phyloP scores from a whole-genome alignment of 345 rosid species.

The Clausena lansium region DNA sequence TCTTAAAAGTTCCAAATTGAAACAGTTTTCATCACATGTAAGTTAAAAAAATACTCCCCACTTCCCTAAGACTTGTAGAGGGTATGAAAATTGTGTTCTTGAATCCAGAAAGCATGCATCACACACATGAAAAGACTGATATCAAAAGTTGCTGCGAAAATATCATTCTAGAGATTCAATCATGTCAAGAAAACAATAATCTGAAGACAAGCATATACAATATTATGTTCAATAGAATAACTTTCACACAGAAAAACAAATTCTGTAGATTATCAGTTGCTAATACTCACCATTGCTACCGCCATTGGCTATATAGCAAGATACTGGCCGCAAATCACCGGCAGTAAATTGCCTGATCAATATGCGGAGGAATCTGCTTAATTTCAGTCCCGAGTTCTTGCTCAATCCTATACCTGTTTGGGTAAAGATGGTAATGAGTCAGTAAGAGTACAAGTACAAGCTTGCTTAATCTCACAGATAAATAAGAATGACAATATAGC shows the following conservation, averaged over 20 bases:
- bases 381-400: conserved; percentile 99
- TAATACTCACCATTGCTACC: conserved; percentile 48
- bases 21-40: not conserved
- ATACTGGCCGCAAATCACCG: conserved; percentile 40
- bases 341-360: conserved; percentile 94
- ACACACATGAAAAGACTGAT: not conserved
- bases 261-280: not conserved
- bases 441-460: not conserved
- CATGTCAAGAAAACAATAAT: not conserved
- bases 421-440: not conserved
- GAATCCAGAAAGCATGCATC: not conserved
- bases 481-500: no score
- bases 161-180: not conserved
- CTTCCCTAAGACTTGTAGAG: no score
- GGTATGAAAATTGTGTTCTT: no score
- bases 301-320: conserved; percentile 19
- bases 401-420: conserved; percentile 95
- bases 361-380: conserved; percentile 95
- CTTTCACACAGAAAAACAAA: not conserved
- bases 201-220: not conserved
- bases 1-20: not conserved
- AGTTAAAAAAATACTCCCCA: not conserved
- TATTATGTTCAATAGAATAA: not conserved
- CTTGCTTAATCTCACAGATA: not conserved
- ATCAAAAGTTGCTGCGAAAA: not conserved